Evolutionary conservation across 2,329 filamentous ascomycete genomes (phyloP).

Genomic region (Botrytis hyacinthi): DNA sequence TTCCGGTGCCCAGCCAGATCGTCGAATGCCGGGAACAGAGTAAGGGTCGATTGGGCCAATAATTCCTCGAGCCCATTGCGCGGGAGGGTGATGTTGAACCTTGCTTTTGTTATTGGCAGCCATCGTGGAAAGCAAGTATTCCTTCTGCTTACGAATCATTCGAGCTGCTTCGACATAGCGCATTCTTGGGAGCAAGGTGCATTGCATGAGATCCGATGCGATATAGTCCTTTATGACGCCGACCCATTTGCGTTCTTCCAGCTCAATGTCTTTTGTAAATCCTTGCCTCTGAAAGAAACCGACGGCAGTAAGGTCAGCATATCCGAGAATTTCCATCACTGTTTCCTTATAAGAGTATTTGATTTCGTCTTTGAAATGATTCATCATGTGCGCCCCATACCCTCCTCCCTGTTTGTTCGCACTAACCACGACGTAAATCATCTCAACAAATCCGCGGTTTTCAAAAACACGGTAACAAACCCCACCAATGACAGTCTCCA

Average conservation of each 20-base stretch:
- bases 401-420: not conserved
- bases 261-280: not conserved
- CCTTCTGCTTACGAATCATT: slow-evolving; percentile 11
- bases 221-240: slow-evolving; percentile 2
- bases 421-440: not conserved
- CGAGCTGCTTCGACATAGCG: slow-evolving; percentile 2
- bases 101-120: not conserved
- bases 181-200: not conserved
- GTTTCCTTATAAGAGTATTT: not conserved
- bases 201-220: not conserved
- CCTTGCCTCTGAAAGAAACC: slow-evolving; percentile 12
- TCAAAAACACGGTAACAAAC: not conserved
- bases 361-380: slow-evolving; percentile 8
- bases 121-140: not conserved
- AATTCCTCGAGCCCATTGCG: not conserved
- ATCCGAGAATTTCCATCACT: slow-evolving; percentile 5
- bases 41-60: not conserved
- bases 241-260: not conserved
- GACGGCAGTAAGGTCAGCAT: not conserved
- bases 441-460: not conserved
- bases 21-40: not conserved
- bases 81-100: not conserved
- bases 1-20: not conserved
- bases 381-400: not conserved
- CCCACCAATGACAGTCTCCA: not conserved